These are phyloP conservation scores for Tolypocladium inflatum DNA, from an alignment of 2,329 filamentous ascomycete genomes.

Conservation along the genomic window DNA sequence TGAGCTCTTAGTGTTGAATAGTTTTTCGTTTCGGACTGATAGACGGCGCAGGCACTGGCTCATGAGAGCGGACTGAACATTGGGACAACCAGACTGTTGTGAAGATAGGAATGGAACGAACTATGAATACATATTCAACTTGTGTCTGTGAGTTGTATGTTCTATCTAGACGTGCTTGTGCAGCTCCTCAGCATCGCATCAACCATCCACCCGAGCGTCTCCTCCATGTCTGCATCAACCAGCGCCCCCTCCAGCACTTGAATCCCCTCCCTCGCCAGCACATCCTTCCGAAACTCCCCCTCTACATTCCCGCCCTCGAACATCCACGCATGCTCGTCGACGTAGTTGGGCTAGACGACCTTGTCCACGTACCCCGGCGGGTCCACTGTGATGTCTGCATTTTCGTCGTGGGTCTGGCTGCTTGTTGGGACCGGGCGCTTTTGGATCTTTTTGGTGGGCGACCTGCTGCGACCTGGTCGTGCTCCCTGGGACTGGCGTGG, in stretches of 20 bases:
- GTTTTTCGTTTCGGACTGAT: not conserved
- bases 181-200: constrained; percentile 46
- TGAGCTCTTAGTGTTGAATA: too few relatives aligned
- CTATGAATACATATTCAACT: too few relatives aligned
- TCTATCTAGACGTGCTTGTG: constrained; percentile 15
- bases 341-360: constrained; percentile 95
- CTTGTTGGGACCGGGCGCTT: too few relatives aligned
- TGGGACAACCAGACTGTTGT: too few relatives aligned
- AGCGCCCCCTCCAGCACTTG: constrained; percentile 35
- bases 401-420: too few relatives aligned
- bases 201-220: constrained; percentile 60
- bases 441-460: too few relatives aligned
- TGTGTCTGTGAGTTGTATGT: not conserved
- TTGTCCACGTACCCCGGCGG: constrained; percentile 90
- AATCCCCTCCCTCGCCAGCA: constrained; percentile 34
- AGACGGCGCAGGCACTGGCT: not conserved
- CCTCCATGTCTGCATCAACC: constrained; percentile 48
- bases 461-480: not conserved
- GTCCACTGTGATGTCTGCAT: constrained; percentile 33
- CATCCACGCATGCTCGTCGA: constrained; percentile 69
- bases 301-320: constrained; percentile 63
- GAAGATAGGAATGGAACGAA: not conserved
- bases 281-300: constrained; percentile 37
- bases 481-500: not conserved
- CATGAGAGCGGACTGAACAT: not conserved